Conservation (phyloP, 257 asterid species). For the Nicotiana noctiflora region DNA sequence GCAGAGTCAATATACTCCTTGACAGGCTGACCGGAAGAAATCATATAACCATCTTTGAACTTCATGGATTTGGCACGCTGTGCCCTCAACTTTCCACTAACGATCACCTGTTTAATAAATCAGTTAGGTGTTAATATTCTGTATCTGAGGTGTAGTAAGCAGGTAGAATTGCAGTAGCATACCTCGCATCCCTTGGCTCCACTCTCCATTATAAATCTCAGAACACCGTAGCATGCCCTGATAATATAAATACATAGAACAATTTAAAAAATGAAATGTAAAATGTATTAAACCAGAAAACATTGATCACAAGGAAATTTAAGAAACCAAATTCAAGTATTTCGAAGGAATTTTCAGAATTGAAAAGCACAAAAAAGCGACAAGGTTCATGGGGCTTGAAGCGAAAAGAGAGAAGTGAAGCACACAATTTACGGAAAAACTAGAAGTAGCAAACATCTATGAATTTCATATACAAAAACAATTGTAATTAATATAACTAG, state of each 20-base stretch:
- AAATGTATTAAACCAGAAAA: background rate
- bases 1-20: constrained; percentile 58
- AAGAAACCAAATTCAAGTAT: background rate
- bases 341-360: too few relatives aligned
- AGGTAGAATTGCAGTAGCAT: background rate
- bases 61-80: constrained; percentile 61
- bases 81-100: constrained; percentile 60
- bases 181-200: constrained; percentile 72
- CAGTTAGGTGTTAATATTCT: too few relatives aligned
- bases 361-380: too few relatives aligned
- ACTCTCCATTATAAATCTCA: constrained; percentile 52
- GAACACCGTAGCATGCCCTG: constrained; percentile 60
- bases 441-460: too few relatives aligned
- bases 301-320: background rate
- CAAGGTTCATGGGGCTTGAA: too few relatives aligned
- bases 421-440: too few relatives aligned
- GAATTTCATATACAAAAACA: too few relatives aligned
- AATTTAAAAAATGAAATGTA: background rate
- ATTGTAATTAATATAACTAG: too few relatives aligned
- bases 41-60: constrained; percentile 66
- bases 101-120: constrained; percentile 39
- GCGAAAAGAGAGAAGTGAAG: too few relatives aligned
- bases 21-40: constrained; percentile 66
- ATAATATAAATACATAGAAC: background rate
- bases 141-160: background rate